phyloP scores from a whole-genome alignment of 1,284 basidiomycete genomes.

The Lentinula novae-zelandiae region DNA sequence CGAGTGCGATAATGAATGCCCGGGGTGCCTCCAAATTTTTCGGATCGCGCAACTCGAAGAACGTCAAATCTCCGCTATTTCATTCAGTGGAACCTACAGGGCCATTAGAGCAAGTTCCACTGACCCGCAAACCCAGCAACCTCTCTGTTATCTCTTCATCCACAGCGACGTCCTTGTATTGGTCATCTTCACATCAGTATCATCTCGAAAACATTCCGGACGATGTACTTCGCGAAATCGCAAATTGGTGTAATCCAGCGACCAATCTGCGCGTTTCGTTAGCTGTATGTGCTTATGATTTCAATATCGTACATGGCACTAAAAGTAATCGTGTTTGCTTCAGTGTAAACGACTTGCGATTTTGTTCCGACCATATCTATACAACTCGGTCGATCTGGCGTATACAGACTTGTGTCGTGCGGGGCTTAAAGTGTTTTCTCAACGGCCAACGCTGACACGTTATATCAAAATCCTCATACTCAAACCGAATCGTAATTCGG shows the following conservation, averaged over 20 bases:
- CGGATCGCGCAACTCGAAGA: neutral
- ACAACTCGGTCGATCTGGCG: constrained; percentile 15
- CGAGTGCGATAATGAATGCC: neutral
- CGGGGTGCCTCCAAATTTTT: neutral
- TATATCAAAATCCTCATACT: constrained; percentile 15
- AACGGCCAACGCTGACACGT: constrained; percentile 10
- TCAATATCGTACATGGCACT: neutral
- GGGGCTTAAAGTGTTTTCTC: constrained; percentile 11
- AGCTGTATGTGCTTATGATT: constrained; percentile 8
- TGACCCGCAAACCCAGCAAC: neutral
- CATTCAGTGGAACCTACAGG: neutral
- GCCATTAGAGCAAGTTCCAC: neutral
- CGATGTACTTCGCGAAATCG: constrained; percentile 18
- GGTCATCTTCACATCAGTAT: neutral
- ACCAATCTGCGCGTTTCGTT: constrained; percentile 15
- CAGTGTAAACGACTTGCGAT: constrained; percentile 13
- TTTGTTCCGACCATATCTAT: constrained; percentile 12
- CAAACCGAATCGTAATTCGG: constrained; percentile 14
- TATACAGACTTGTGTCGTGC: constrained; percentile 15
- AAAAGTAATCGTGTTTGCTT: neutral
- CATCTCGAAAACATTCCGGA: constrained; percentile 16
- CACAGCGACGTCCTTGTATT: neutral
- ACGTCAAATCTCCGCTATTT: neutral
- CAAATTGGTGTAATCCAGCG: constrained; percentile 7
- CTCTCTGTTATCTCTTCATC: neutral